Evolutionary conservation across 306 rosid genomes (phyloP), one percentile per base, ranked within the genome.

Genomic region (Quercus gilva): DNA sequence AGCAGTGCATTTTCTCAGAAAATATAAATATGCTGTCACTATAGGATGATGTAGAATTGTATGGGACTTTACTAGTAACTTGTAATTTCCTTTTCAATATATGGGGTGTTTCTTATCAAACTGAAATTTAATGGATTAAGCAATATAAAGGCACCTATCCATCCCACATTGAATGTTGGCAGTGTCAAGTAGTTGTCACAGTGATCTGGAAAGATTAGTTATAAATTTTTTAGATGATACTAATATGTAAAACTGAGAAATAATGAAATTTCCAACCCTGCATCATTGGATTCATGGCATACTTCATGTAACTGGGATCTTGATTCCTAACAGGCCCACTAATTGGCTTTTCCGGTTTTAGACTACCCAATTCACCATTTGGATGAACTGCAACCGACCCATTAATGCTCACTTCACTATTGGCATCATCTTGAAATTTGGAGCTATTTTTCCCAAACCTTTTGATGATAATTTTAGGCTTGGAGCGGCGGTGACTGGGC

Each of bases 261-360:
- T 76, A 63, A 81, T 74, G 76, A 76, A 35, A 69, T 67, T 78
- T 33, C 26, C 29, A 43, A 31, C 45, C 73, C 20, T 55, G 84
- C 76, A 49, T 23, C 61, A 21, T 19, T 45, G 81, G 53, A 13
- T 49, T 49, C 53, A 49, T 49, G 15, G 15, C 71, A 18, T 68
- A 89, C 88, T 84, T 87, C 88, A 0, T 87, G 86, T 79, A 77
- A 55, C 82, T 83, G 83, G 81, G 77, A 86, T 78, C 86, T 71
- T 70, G 65, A 68, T 86, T 79, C 86, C 74, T 70, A 59, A 68
- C 67, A 49, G 73, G 74, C 41, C 51, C 75, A 69, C 51, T 71
- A 78, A 78, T 23, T 23, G 25, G 25, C 25, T 23, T 23, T 23
- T 23, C 25, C 25, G 25, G 25, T 23, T 23, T 23, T 23, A 23